Conservation (phyloP, 2,329 filamentous ascomycete genomes). For the Ceratocystis smalleyi region DNA sequence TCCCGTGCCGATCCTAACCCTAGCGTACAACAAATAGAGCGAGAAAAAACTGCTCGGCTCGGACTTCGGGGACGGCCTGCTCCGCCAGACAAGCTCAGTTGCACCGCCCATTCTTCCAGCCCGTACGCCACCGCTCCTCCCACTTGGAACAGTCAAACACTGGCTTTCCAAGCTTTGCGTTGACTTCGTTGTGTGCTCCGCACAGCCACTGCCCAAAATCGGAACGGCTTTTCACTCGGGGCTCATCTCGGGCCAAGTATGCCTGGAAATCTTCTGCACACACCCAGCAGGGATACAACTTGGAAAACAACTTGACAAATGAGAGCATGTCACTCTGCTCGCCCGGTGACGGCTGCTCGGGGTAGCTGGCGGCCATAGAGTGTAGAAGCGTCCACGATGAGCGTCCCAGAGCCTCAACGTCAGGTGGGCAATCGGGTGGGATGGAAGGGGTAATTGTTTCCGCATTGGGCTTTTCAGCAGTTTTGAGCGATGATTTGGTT, state of each 20-base stretch:
- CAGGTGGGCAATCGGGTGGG: conserved; percentile 64
- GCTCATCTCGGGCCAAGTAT: conserved; percentile 58
- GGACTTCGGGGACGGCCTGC: too few species aligned
- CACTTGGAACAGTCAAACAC: conserved; percentile 79
- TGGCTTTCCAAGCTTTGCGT: conserved; percentile 76
- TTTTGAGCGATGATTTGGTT: conserved; percentile 29
- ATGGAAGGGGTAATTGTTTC: conserved; percentile 21
- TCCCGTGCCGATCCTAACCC: neutral
- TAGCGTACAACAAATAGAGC: neutral
- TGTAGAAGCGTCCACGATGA: conserved; percentile 89
- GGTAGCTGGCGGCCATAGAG: conserved; percentile 78
- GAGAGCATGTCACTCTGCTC: conserved; percentile 62
- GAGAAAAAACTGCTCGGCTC: neutral
- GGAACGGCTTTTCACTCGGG: conserved; percentile 8
- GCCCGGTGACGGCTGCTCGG: conserved; percentile 45
- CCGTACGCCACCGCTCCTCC: conserved; percentile 90
- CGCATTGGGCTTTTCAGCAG: conserved; percentile 23
- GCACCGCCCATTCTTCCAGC: conserved; percentile 58
- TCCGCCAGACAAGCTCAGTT: conserved; percentile 27
- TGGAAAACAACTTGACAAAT: conserved; percentile 69
- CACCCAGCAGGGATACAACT: conserved; percentile 87
- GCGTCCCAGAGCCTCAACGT: conserved; percentile 74
- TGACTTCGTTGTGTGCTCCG: conserved; percentile 75
- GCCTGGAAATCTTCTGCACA: conserved; percentile 82
- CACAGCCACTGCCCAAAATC: conserved; percentile 66